A percentile compares a stretch with the other conserved stretches of the same genome.
Evolutionary conservation across 164 flowering plant species (phyloP).

Genomic region (Platanus orientalis): DNA sequence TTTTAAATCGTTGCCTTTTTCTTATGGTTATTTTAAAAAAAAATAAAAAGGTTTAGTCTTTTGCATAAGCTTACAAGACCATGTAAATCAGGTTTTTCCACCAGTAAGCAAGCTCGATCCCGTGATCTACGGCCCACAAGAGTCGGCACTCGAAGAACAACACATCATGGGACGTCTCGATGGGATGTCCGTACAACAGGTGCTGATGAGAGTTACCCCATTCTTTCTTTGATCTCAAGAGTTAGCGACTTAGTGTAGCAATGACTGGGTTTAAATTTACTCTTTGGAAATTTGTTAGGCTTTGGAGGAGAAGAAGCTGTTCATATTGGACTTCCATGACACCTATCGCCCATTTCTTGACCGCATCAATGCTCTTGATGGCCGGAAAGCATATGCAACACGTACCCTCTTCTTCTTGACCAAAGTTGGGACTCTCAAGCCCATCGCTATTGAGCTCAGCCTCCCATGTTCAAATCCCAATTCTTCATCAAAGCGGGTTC

Average conservation of each 20-base stretch:
- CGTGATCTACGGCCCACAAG: slow-evolving; percentile 57
- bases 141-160: slow-evolving; percentile 81
- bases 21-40: no score
- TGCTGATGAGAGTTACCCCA: no score
- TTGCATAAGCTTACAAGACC: no score
- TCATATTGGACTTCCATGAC: slow-evolving; percentile 78
- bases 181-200: slow-evolving; percentile 86
- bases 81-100: slow-evolving; percentile 55
- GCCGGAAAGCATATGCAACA: slow-evolving; percentile 83
- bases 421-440: slow-evolving; percentile 63
- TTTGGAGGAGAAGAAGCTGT: slow-evolving; percentile 65
- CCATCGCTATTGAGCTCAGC: slow-evolving; percentile 94
- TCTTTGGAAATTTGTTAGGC: slow-evolving; percentile 43
- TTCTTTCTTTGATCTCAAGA: no score
- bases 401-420: slow-evolving; percentile 75
- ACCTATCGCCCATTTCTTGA: slow-evolving; percentile 73
- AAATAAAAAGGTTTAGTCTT: no score
- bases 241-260: no score
- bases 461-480: slow-evolving; percentile 39
- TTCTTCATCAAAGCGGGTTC: slow-evolving; percentile 50
- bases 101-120: slow-evolving; percentile 87
- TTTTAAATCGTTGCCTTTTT: no score
- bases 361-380: slow-evolving; percentile 68
- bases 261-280: no score
- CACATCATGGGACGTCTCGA: slow-evolving; percentile 61